These are phyloP conservation scores for Plasmodium gallinaceum DNA, from an alignment of 169 alveolate genomes.

Conservation along the genomic window DNA sequence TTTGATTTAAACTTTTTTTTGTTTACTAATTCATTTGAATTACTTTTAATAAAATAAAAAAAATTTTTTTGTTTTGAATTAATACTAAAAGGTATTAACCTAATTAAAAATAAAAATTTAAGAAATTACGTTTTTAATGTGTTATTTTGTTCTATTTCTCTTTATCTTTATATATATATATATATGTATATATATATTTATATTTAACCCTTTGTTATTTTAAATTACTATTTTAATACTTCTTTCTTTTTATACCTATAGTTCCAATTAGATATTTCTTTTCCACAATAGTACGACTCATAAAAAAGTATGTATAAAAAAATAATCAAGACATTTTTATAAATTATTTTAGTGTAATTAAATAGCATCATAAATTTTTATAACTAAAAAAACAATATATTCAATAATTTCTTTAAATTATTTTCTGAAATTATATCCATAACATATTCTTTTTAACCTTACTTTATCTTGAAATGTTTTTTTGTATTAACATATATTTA, in stretches of 20 bases:
- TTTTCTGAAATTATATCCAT: background rate
- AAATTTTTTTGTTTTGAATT: background rate
- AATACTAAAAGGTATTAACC: background rate
- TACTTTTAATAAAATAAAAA: conserved; percentile 18
- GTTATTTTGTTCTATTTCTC: too few species aligned
- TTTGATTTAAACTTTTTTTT: too few species aligned
- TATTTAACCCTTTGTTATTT: background rate
- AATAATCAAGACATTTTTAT: conserved; percentile 17
- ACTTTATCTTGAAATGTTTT: too few species aligned
- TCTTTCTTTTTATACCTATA: conserved; percentile 10
- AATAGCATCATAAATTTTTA: conserved; percentile 15
- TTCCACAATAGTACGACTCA: conserved; percentile 7
- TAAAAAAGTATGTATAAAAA: conserved; percentile 16
- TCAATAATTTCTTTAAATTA: background rate
- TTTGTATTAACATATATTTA: too few species aligned
- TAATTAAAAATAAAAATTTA: background rate
- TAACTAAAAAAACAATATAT: background rate
- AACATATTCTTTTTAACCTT: background rate
- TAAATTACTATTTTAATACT: background rate
- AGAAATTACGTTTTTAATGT: too few species aligned
- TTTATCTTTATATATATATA: background rate
- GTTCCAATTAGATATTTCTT: background rate
- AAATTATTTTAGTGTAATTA: background rate
- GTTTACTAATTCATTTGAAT: background rate
- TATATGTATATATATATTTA: background rate